Conservation (phyloP, 495 filamentous ascomycete species). For the Aspergillus coremiiformis region DNA sequence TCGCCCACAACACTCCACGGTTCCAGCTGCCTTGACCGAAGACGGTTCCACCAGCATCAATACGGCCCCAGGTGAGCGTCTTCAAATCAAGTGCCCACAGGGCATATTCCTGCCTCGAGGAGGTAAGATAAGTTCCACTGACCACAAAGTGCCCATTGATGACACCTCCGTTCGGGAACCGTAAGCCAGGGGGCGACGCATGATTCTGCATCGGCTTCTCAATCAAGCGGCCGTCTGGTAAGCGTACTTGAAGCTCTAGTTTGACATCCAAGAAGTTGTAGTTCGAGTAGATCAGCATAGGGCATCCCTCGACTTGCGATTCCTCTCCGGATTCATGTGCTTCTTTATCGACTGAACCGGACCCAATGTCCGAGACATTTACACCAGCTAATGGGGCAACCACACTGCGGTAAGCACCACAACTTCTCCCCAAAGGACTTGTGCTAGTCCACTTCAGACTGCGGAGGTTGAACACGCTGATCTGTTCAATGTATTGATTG, state of each 20-base stretch:
- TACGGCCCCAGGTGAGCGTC: constrained; percentile 84
- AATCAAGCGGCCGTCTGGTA: constrained; percentile 72
- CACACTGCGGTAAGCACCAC: constrained; percentile 92
- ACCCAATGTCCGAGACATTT: constrained; percentile 65
- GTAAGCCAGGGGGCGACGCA: constrained; percentile 80
- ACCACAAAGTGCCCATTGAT: constrained; percentile 95
- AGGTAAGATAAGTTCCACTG: constrained; percentile 92
- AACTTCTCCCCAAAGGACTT: constrained; percentile 73
- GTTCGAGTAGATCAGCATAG: constrained; percentile 97
- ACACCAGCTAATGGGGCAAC: constrained; percentile 73
- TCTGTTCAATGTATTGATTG: constrained; percentile 98
- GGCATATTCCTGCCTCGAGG: constrained; percentile 96
- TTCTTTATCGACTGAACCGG: constrained; percentile 30
- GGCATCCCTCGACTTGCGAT: constrained; percentile 52
- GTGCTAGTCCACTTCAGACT: constrained; percentile 94
- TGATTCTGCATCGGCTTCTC: constrained; percentile 85
- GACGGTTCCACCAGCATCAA: constrained; percentile 89
- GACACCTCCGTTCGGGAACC: constrained; percentile 92
- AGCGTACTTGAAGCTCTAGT: constrained; percentile 80
- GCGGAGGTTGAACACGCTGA: constrained; percentile 96
- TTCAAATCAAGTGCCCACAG: constrained; percentile 90
- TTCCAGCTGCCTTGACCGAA: constrained; percentile 98
- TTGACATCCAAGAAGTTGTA: constrained; percentile 98
- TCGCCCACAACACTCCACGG: constrained; percentile 83
- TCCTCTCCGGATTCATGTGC: constrained; percentile 31